A percentile compares a stretch with the other conserved stretches of the same genome.
Conservation (phyloP, 257 asterid species). For the Lithospermum erythrorhizon region DNA sequence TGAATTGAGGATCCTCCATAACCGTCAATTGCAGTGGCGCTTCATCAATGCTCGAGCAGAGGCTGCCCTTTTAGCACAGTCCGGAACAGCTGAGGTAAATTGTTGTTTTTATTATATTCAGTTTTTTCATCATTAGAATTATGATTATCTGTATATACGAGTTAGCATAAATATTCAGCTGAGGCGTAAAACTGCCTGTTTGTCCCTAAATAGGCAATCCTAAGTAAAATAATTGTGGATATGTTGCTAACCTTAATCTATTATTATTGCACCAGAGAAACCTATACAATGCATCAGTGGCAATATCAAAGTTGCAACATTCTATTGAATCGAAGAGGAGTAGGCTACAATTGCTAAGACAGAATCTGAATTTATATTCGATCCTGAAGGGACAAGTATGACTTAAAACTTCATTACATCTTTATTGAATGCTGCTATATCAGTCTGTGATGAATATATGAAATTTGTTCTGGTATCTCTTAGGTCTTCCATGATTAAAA, state of each 20-base stretch:
- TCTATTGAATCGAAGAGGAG: conserved; percentile 48
- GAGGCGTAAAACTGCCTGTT: too few species aligned
- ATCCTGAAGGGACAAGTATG: conserved; percentile 61
- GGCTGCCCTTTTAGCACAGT: conserved; percentile 36
- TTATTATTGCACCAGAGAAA: conserved; percentile 42
- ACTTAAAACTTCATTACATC: not conserved
- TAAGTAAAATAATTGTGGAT: not conserved
- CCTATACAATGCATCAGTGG: conserved; percentile 61
- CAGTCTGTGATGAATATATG: too few species aligned
- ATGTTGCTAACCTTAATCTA: not conserved
- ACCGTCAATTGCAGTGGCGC: conserved; percentile 77
- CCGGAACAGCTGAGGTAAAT: conserved; percentile 54
- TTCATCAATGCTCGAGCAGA: conserved; percentile 56
- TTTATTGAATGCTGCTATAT: not conserved
- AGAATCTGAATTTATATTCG: conserved; percentile 50
- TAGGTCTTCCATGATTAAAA: not conserved
- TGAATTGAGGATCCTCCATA: conserved; percentile 51
- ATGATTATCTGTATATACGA: too few species aligned
- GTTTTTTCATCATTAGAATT: too few species aligned
- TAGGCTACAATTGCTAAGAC: conserved; percentile 45
- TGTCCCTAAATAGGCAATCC: too few species aligned
- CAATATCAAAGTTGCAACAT: conserved; percentile 48
- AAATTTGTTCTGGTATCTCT: not conserved
- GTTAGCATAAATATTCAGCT: too few species aligned
- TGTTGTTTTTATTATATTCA: too few species aligned